Conservation (phyloP, 345 rosid genomes). For the Syzygium oleosum region DNA sequence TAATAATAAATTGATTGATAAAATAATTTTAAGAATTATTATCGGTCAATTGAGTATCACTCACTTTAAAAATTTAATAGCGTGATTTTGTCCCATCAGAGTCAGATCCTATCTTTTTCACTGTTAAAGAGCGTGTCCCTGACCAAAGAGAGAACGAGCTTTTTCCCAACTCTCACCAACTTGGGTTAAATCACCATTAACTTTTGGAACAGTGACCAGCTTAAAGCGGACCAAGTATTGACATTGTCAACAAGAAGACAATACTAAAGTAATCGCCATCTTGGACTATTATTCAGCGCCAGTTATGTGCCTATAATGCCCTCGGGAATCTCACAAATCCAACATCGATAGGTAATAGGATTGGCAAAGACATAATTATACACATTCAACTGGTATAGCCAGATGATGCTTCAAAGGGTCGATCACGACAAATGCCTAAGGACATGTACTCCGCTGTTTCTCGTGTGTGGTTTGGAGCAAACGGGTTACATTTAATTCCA, state of each 20-base stretch:
- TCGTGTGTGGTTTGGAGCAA: too few species aligned
- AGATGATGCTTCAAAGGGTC: neutral
- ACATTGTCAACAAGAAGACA: neutral
- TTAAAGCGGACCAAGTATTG: neutral
- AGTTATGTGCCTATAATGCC: neutral
- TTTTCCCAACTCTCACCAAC: neutral
- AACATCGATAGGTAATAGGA: neutral
- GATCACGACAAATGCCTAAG: too few species aligned
- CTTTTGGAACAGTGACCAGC: neutral
- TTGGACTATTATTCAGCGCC: neutral
- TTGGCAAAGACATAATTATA: too few species aligned
- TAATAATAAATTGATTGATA: neutral
- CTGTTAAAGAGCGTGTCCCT: neutral
- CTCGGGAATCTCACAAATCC: neutral
- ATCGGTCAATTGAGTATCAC: neutral
- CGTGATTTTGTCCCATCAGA: neutral
- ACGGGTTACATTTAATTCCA: too few species aligned
- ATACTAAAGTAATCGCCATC: neutral
- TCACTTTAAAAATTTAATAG: neutral
- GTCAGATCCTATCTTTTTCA: neutral
- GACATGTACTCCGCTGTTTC: too few species aligned
- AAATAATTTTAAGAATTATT: neutral
- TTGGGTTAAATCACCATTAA: neutral
- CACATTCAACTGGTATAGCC: neutral
- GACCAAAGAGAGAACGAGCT: neutral